Evolutionary conservation across 2,329 filamentous ascomycete species (phyloP).

Genomic region (Nectriaceae sp.): DNA sequence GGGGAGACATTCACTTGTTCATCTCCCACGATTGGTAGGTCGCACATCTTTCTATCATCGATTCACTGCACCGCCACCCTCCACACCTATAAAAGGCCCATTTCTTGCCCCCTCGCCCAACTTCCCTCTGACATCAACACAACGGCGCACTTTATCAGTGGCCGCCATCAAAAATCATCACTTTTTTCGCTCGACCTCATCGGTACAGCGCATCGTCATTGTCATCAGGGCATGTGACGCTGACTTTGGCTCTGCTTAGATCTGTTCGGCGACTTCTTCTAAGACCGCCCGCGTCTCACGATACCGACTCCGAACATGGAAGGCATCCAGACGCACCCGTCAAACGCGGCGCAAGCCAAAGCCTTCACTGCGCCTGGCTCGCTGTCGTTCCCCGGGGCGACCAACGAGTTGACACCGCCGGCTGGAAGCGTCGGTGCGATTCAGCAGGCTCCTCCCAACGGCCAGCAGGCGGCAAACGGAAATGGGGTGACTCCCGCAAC

Average conservation of each 20-base stretch:
- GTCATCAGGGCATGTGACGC: slow-evolving; percentile 15
- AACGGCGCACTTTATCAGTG: slow-evolving; percentile 7
- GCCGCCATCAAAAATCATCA: slow-evolving; percentile 1
- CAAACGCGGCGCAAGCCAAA: slow-evolving; percentile 90
- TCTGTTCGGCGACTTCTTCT: slow-evolving; percentile 32
- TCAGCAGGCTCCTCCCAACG: slow-evolving; percentile 42
- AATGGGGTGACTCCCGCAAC: slow-evolving; percentile 86
- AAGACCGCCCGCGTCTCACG: slow-evolving; percentile 20
- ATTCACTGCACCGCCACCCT: slow-evolving; percentile 24
- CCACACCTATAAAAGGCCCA: slow-evolving; percentile 26
- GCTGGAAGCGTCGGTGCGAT: slow-evolving; percentile 65
- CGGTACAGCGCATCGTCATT: slow-evolving; percentile 18
- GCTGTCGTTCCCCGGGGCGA: slow-evolving; percentile 85
- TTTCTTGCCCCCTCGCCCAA: slow-evolving; percentile 24
- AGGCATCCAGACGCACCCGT: slow-evolving; percentile 86
- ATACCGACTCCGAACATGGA: slow-evolving; percentile 66
- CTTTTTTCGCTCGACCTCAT: slow-evolving; percentile 10
- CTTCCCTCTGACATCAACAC: slow-evolving; percentile 23
- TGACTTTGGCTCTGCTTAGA: slow-evolving; percentile 32
- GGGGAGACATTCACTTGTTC: slow-evolving; percentile 99
- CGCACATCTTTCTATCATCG: slow-evolving; percentile 23
- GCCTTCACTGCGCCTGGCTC: slow-evolving; percentile 92
- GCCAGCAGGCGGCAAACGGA: slow-evolving; percentile 62
- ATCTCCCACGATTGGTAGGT: slow-evolving; percentile 80
- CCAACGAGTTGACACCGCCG: slow-evolving; percentile 75